These are phyloP conservation scores for Blastocladiella emersonii DNA, from an alignment of 371 early-diverging fungal species.

Conservation along the genomic window DNA sequence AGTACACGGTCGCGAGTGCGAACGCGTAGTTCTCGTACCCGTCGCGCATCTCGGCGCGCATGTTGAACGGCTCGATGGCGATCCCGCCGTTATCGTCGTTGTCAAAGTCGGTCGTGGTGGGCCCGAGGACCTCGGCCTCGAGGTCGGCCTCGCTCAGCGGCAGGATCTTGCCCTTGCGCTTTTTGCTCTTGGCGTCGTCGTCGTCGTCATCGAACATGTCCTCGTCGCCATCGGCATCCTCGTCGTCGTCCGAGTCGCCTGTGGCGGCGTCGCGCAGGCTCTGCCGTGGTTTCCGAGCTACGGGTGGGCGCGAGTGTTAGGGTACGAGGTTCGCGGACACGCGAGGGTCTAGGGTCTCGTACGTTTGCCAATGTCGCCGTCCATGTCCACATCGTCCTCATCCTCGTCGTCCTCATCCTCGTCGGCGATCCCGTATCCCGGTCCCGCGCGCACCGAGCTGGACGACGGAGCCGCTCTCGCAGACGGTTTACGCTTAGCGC, in stretches of 20 bases:
- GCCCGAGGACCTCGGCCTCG: neutral
- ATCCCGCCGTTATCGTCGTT: constrained; percentile 8
- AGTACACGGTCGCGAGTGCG: too few relatives aligned
- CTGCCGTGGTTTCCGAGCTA: too few relatives aligned
- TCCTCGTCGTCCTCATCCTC: neutral
- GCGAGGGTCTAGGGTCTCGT: too few relatives aligned
- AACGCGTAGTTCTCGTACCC: too few relatives aligned
- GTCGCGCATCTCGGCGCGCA: constrained; percentile 8
- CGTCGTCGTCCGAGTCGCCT: neutral
- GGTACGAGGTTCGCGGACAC: too few relatives aligned
- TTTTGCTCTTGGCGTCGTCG: neutral
- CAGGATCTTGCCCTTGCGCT: neutral
- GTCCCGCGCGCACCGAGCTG: too few relatives aligned
- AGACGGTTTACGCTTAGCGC: too few relatives aligned
- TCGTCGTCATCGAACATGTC: constrained; percentile 3
- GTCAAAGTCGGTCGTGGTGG: too few relatives aligned
- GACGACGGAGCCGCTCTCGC: too few relatives aligned
- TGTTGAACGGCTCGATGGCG: constrained; percentile 10
- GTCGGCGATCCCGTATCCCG: neutral
- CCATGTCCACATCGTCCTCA: neutral
- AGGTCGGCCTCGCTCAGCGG: neutral
- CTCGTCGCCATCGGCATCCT: neutral
- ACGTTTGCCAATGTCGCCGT: neutral
- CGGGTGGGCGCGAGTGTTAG: too few relatives aligned
- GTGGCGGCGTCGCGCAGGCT: neutral